These are phyloP conservation scores for Cudoniella acicularis DNA, from an alignment of 495 filamentous ascomycete species.

Conservation along the genomic window DNA sequence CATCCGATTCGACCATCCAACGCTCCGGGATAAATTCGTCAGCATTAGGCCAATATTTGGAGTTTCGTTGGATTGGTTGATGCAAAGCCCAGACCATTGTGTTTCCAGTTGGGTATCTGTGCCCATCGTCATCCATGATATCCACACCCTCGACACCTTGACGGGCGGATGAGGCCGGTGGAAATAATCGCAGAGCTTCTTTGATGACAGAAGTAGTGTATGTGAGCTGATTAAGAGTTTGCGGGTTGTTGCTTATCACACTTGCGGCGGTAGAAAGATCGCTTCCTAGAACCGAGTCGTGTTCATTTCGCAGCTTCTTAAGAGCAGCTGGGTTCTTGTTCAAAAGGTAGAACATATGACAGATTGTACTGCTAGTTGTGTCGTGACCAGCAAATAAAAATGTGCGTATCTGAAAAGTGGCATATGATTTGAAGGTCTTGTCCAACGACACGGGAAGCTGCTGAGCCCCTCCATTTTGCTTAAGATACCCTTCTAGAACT, in stretches of 20 bases:
- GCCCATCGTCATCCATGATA: slow-evolving; percentile 6
- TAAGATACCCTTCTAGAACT: neutral
- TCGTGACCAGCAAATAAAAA: slow-evolving; percentile 44
- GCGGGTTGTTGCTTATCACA: slow-evolving; percentile 26
- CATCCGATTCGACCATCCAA: slow-evolving; percentile 32
- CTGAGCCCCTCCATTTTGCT: neutral
- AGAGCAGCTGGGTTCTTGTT: slow-evolving; percentile 24
- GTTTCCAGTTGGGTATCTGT: slow-evolving; percentile 20
- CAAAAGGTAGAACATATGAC: slow-evolving; percentile 31
- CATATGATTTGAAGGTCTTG: neutral
- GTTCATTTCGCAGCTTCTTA: slow-evolving; percentile 28
- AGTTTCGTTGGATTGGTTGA: slow-evolving; percentile 29
- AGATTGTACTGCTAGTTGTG: slow-evolving; percentile 33
- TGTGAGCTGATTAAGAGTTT: slow-evolving; percentile 26
- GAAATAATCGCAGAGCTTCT: slow-evolving; percentile 31
- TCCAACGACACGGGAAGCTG: neutral
- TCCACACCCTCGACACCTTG: neutral
- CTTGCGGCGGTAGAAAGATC: slow-evolving; percentile 13
- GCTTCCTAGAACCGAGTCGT: slow-evolving; percentile 31
- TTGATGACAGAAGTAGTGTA: slow-evolving; percentile 30
- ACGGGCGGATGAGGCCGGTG: neutral
- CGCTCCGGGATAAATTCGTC: slow-evolving; percentile 43
- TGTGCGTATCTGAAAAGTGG: neutral
- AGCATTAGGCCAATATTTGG: slow-evolving; percentile 34
- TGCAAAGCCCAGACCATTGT: slow-evolving; percentile 34